Percentiles rank a stretch among this genome's conserved stretches.
phyloP scores from a whole-genome alignment of 2,329 filamentous ascomycete genomes.

The Colletotrichum caudatum region DNA sequence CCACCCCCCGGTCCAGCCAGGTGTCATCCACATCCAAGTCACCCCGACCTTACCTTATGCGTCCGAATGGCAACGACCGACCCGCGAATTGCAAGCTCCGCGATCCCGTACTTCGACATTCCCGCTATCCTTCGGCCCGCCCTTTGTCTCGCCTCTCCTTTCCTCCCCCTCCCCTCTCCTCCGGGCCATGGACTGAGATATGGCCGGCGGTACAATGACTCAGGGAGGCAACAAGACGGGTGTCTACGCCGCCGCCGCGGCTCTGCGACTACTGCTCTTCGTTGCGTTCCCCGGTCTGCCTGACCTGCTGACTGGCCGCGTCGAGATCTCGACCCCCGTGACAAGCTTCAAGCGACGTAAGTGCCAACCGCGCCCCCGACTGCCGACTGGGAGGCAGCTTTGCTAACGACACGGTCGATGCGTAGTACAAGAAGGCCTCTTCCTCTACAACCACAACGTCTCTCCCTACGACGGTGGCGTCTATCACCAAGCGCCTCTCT shows the following conservation, averaged over 20 bases:
- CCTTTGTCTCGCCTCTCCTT: constrained; percentile 2
- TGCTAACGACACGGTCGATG: neutral
- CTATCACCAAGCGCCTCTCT: constrained; percentile 83
- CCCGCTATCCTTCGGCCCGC: constrained; percentile 8
- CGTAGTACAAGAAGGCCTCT: constrained; percentile 93
- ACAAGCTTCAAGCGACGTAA: constrained; percentile 97
- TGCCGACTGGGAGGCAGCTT: neutral
- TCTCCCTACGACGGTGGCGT: constrained; percentile 97
- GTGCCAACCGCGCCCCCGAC: constrained; percentile 48
- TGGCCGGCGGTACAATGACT: constrained; percentile 50
- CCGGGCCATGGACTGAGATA: constrained; percentile 41
- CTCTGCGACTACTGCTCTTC: constrained; percentile 84
- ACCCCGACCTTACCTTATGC: constrained; percentile 18
- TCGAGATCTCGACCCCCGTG: constrained; percentile 96
- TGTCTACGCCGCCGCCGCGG: constrained; percentile 81
- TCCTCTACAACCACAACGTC: constrained; percentile 95
- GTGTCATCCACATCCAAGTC: constrained; percentile 44
- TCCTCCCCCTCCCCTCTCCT: constrained; percentile 7
- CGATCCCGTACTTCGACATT: constrained; percentile 17
- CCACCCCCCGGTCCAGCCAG: constrained; percentile 42
- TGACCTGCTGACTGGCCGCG: constrained; percentile 86
- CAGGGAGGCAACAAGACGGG: constrained; percentile 55
- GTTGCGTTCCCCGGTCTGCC: constrained; percentile 85
- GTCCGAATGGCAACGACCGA: constrained; percentile 20
- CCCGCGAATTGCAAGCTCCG: constrained; percentile 24